Base-by-base conservation (phyloP, 2,329 filamentous ascomycete species). In the Diaporthe australafricana region DNA sequence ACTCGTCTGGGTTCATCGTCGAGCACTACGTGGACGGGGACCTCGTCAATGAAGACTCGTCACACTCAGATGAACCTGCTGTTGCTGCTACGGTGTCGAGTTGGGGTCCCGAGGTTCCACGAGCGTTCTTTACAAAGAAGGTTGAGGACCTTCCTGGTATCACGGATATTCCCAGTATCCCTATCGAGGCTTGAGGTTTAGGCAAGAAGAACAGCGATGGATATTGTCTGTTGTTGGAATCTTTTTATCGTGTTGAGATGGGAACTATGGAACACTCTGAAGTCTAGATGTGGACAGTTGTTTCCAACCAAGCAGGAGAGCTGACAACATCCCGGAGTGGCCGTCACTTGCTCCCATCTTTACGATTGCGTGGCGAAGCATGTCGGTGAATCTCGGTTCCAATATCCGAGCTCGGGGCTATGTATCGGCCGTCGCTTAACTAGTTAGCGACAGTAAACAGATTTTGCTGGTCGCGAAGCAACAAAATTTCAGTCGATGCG, bases 1-100 rank as follows among this genome's bases (percentile, higher is more conserved):
- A 70, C 53, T 45, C 68, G 8, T 65, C 53, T 25, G 68, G 68
- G 5, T 70, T 70, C 45, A 50, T 65, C 8, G 42, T 70, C 2
- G 68, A 70, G 42, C 68, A 70, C 55, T 70, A 70, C 38, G 53
- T 65, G 9, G 68, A 70, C 42, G 68, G 68, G 1, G 68, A 70
- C 42, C n/a, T 70, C 11, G 52, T 66, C 20, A 60, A 70, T n/a
- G 42, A 70, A 22, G 40, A 66, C 32, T 48, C 62, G 11, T 42
- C 62, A 7, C 20, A 35, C n/a, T 14, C 40, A 9, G 47, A 50
- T 5, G 62, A 66, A 17, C 56, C 56, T 17, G 56, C 56, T 11
- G 62, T 66, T 1, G 62, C 62, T 25, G 12, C 25, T 17, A 47
- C 62, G 14, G 45, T 66, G 7, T 55, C 52, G 5, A 55, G 52